Evolutionary conservation across 1,284 basidiomycete genomes (phyloP).

Genomic region (Boletus nobilissimus): DNA sequence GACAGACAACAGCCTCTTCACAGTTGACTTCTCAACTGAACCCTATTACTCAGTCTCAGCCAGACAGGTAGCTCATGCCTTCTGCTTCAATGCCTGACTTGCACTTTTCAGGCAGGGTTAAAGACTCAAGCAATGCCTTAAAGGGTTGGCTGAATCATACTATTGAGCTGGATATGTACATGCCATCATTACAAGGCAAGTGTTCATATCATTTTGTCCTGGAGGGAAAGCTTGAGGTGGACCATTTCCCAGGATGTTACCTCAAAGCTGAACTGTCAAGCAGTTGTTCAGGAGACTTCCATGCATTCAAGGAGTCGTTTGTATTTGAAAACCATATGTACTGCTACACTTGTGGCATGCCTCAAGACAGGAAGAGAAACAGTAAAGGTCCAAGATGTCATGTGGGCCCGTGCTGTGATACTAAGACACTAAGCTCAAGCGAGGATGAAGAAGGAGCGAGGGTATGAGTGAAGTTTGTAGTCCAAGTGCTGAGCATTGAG

Average conservation of each 20-base stretch:
- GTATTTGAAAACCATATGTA: not conserved
- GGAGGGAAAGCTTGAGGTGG: not conserved
- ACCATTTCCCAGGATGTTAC: constrained; percentile 2
- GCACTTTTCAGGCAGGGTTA: not conserved
- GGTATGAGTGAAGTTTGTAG: no score
- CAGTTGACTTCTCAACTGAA: not conserved
- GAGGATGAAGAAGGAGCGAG: no score
- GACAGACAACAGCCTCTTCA: not conserved
- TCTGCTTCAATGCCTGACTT: not conserved
- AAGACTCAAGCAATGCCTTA: not conserved
- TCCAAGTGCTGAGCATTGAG: no score
- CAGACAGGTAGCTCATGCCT: not conserved
- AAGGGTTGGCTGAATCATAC: not conserved
- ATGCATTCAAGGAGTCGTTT: constrained; percentile 11
- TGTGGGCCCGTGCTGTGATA: no score
- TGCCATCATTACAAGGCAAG: constrained; percentile 3
- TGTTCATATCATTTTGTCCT: constrained; percentile 22
- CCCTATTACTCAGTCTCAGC: not conserved
- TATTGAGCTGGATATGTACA: constrained; percentile 1
- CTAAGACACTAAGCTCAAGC: no score
- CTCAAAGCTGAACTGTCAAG: not conserved
- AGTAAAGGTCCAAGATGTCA: constrained; percentile 23
- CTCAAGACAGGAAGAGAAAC: constrained; percentile 16
- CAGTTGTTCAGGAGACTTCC: not conserved
- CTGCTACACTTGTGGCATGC: constrained; percentile 24